Evolutionary conservation across 129 eudicot genomes (phyloP).

Genomic region (Ambrosia artemisiifolia): DNA sequence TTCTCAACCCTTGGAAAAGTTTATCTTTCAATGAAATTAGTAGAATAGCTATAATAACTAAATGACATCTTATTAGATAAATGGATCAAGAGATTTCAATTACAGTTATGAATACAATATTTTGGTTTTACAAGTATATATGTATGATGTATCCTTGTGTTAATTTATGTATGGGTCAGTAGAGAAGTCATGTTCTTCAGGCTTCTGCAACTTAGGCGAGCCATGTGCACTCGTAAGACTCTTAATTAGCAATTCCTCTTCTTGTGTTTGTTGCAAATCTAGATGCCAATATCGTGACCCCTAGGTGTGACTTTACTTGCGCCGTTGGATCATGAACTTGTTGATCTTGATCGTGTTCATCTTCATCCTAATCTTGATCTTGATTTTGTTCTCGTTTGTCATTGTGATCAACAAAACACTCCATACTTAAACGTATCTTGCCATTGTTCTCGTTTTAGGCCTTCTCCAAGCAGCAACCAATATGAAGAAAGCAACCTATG

Average conservation of each 20-base stretch:
- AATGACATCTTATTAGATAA: no score
- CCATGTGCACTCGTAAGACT: conserved; percentile 49
- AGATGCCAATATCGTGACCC: conserved; percentile 77
- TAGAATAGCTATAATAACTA: no score
- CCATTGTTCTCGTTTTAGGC: conserved; percentile 61
- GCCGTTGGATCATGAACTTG: conserved; percentile 19
- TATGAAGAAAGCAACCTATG: conserved; percentile 96
- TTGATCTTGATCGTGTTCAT: conserved; percentile 37
- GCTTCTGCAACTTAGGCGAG: conserved; percentile 70
- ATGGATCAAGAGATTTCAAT: no score
- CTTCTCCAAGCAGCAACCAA: conserved; percentile 99
- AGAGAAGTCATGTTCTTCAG: conserved; percentile 96
- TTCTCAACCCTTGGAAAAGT: no score
- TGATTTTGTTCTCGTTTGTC: conserved; percentile 33
- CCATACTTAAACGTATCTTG: conserved; percentile 59
- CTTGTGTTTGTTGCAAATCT: conserved; percentile 90
- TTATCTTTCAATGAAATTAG: no score
- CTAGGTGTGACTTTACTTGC: conserved; percentile 46
- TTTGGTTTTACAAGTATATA: no score
- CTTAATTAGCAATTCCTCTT: conserved; percentile 77
- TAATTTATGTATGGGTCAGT: conserved; percentile 55
- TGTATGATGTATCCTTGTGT: no score
- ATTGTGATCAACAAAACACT: conserved; percentile 54
- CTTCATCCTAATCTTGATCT: conserved; percentile 18
- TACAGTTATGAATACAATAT: no score